phyloP scores from a whole-genome alignment of 2,329 filamentous ascomycete species.

The Aureobasidium sp. region DNA sequence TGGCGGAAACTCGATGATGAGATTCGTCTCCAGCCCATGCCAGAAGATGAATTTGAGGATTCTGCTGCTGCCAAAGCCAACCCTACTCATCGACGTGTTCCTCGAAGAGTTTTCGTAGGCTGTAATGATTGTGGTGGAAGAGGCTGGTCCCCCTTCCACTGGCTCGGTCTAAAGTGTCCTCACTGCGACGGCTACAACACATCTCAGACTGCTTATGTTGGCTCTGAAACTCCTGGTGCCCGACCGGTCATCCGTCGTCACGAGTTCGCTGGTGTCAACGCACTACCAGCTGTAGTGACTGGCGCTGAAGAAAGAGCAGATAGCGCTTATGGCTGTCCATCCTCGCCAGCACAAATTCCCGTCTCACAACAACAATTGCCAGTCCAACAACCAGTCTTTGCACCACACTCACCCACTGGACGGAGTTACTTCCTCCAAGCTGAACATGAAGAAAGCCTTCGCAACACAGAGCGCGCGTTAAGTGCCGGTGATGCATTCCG shows the following conservation, averaged over 20 bases:
- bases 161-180: constrained; percentile 84
- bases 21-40: constrained; percentile 88
- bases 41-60: constrained; percentile 34
- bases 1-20: constrained; percentile 86
- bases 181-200: constrained; percentile 48
- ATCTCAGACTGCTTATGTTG: constrained; percentile 38
- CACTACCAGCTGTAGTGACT: constrained; percentile 16
- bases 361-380: neutral
- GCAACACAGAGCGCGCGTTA: constrained; percentile 10
- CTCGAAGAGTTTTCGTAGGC: constrained; percentile 60
- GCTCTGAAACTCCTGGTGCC: constrained; percentile 23
- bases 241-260: constrained; percentile 19
- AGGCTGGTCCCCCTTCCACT: constrained; percentile 82
- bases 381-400: neutral
- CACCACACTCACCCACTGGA: constrained; percentile 10
- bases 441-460: constrained; percentile 16
- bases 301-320: constrained; percentile 14
- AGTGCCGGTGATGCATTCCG: constrained; percentile 10
- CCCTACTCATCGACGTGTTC: constrained; percentile 13
- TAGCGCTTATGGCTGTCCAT: constrained; percentile 12
- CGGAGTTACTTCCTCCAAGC: constrained; percentile 23
- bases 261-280: constrained; percentile 27
- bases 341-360: constrained; percentile 3
- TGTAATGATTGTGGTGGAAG: constrained; percentile 94
- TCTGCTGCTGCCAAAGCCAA: neutral